Conservation (phyloP, 2,329 filamentous ascomycete genomes). For the Pyrenophora teres region DNA sequence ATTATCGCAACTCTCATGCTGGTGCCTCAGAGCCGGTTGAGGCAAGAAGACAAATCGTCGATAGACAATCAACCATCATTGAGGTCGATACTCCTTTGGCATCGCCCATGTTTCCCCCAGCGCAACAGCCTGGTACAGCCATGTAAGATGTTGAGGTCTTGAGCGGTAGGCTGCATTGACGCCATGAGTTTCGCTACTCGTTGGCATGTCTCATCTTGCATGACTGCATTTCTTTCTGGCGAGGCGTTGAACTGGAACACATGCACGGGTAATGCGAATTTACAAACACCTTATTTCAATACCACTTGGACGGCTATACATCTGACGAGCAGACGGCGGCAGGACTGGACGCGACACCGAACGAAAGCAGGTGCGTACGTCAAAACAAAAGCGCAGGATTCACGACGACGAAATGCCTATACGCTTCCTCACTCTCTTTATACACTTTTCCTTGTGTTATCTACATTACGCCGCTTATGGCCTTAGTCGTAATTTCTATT, state of each 20-base stretch:
- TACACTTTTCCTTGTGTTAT: background rate
- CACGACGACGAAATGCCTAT: background rate
- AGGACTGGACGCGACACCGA: background rate
- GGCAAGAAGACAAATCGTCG: slow-evolving; percentile 13
- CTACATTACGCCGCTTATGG: background rate
- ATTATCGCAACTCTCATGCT: slow-evolving; percentile 42
- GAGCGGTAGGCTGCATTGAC: background rate
- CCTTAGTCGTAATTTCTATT: slow-evolving; percentile 11
- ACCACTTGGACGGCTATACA: background rate
- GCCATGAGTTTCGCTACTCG: no score
- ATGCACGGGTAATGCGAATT: background rate
- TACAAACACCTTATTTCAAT: background rate
- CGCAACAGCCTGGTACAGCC: slow-evolving; percentile 27
- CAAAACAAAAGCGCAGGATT: background rate
- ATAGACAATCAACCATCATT: slow-evolving; percentile 34
- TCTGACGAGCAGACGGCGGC: background rate
- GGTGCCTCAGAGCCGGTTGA: slow-evolving; percentile 12
- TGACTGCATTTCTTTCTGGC: background rate
- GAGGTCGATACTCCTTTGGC: slow-evolving; percentile 37
- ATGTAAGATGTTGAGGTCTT: slow-evolving; percentile 11
- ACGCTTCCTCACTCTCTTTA: background rate
- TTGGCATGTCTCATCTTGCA: no score
- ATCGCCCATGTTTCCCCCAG: slow-evolving; percentile 25
- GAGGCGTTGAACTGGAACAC: background rate
- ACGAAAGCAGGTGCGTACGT: background rate